A percentile compares a stretch with the other conserved stretches of the same genome.
These are phyloP conservation scores for Populus ilicifolia DNA, from an alignment of 345 rosid species.

Conservation along the genomic window DNA sequence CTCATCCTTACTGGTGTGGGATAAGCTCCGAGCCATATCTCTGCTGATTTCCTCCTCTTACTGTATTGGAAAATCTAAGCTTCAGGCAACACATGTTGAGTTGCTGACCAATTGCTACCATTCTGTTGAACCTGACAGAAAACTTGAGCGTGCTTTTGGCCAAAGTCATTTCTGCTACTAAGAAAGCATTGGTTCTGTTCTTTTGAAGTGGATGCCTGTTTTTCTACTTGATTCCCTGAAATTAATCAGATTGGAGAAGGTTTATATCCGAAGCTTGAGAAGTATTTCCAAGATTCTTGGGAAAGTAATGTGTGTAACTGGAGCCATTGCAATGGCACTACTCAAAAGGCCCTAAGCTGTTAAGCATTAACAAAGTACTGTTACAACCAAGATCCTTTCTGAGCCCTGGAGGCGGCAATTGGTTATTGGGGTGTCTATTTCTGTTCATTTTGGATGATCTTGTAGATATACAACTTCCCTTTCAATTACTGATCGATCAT, in stretches of 20 bases:
- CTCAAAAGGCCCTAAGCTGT: slow-evolving; percentile 47
- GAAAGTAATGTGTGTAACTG: slow-evolving; percentile 37
- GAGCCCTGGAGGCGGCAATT: slow-evolving; percentile 23
- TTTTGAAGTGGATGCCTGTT: too few relatives aligned
- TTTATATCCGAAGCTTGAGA: slow-evolving; percentile 21
- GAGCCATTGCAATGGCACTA: slow-evolving; percentile 62
- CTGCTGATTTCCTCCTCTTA: too few relatives aligned
- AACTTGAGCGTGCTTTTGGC: too few relatives aligned
- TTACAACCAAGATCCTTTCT: slow-evolving; percentile 3
- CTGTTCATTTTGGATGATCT: slow-evolving; percentile 60
- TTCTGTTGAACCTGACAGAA: too few relatives aligned
- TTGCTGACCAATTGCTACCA: too few relatives aligned
- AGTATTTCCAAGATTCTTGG: slow-evolving; percentile 37
- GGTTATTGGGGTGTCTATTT: slow-evolving; percentile 54
- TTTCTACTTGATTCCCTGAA: neutral
- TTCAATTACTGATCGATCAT: neutral
- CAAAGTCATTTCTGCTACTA: too few relatives aligned
- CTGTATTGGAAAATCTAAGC: too few relatives aligned
- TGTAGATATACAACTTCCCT: slow-evolving; percentile 33
- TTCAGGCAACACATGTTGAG: too few relatives aligned
- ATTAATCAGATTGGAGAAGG: slow-evolving; percentile 36
- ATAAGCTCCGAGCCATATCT: too few relatives aligned
- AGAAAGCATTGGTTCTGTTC: too few relatives aligned
- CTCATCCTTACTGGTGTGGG: too few relatives aligned
- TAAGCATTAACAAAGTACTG: slow-evolving; percentile 24